Conservation (phyloP, 2,329 filamentous ascomycete species). For the Ceratocystis alfenasii region DNA sequence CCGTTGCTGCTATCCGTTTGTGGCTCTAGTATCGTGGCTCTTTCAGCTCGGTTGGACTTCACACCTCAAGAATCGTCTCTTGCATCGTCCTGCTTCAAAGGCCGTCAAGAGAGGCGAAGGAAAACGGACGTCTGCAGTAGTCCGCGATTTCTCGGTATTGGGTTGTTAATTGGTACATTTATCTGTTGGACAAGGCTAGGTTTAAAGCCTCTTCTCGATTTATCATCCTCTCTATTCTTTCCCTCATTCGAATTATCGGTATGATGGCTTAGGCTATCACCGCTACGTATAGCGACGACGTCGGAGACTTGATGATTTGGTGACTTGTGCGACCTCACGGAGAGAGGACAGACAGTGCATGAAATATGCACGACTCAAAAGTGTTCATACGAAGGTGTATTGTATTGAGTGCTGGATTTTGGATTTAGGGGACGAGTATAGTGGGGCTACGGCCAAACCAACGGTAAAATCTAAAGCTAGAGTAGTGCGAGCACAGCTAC, state of each 20-base stretch:
- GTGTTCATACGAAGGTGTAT: not conserved
- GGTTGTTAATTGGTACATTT: not conserved
- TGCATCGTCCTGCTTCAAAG: not conserved
- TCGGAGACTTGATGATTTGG: not conserved
- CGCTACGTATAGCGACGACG: not conserved
- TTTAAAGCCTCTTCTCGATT: too few species aligned
- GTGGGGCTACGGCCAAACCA: not conserved
- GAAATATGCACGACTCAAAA: not conserved
- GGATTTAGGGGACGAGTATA: too few species aligned
- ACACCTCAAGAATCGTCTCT: not conserved
- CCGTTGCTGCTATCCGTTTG: not conserved
- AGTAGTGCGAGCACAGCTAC: not conserved
- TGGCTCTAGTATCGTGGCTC: not conserved
- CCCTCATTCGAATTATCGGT: too few species aligned
- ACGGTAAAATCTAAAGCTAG: not conserved
- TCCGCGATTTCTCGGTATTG: not conserved
- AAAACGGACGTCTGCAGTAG: constrained; percentile 2
- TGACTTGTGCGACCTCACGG: too few species aligned
- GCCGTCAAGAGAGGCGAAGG: not conserved
- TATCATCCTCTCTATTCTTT: too few species aligned
- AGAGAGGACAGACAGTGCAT: not conserved
- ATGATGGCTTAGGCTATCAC: not conserved
- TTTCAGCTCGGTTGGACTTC: constrained; percentile 8
- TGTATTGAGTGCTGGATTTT: not conserved
- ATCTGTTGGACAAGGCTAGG: too few species aligned